Base-by-base conservation (phyloP, 345 rosid genomes). In the Camelina hispida region DNA sequence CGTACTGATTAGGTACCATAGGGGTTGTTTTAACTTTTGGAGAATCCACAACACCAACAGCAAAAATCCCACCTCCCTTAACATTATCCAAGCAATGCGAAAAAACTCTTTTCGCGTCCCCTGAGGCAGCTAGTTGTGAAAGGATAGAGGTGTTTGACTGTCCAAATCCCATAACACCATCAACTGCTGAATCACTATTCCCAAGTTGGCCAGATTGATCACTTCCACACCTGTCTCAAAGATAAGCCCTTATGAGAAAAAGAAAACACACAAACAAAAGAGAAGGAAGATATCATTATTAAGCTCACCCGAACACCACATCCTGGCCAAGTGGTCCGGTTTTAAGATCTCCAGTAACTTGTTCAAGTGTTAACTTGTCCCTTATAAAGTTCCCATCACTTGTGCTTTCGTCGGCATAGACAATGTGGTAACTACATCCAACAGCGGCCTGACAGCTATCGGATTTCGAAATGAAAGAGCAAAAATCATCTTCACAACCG, bases 141-240 rank as follows among this genome's bases (percentile, higher is more conserved):
- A 94, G 73, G 76, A 91, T 54, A 64, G 97, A 94, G 43, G 97
- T 83, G 70, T 88, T 89, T 62, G 94, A 62, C 73, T 94, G 93
- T 55, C 98, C 98, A 76, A 94, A 88, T 48, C 98, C 98, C 80
- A 94, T 69, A 66, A 94, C 86, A 14, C 97, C 98, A 78, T 91
- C 97, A 74, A 91, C 81, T 74, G 98, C 97, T 70, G 85, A 86
- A 2, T 80, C 85, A 42, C 93, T 78, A 16, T 83, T 40, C 18
- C 86, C 88, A 37, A 91, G 80, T 42, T 84, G 87, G 43, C 96
- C 98, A 20, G 97, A 87, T 79, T 87, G 97, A 71, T 78, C 79
- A 73, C 78, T 83, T 42, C 96, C 96, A 66, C 98, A 91, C 66
- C 94, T 92, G 69, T 52, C 66, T 51, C 77, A 75, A 11, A 53